A percentile compares a stretch with the other conserved stretches of the same genome.
phyloP scores from a whole-genome alignment of 225 moss, liverwort and hornwort species.

The Marchantia polymorpha region DNA sequence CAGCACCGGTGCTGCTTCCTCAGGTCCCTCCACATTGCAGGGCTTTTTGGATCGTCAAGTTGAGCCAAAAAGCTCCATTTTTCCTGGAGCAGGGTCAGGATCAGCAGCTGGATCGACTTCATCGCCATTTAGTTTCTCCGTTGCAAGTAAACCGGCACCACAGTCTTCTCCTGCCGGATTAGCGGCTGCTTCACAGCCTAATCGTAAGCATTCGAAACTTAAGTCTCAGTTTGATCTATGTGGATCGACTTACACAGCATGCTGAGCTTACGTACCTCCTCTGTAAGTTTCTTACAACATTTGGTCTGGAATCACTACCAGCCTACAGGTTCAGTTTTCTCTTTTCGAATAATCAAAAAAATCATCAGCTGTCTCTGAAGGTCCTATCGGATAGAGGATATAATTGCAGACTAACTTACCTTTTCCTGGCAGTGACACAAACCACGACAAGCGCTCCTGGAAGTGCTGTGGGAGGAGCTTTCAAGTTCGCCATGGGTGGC shows the following conservation, averaged over 20 bases:
- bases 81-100: slow-evolving; percentile 32
- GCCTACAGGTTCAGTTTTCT: too few relatives aligned
- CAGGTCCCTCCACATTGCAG: slow-evolving; percentile 26
- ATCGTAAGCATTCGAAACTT: not conserved
- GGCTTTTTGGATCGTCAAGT: too few relatives aligned
- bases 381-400: too few relatives aligned
- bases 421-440: slow-evolving; percentile 4
- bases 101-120: slow-evolving; percentile 31
- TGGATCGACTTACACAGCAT: not conserved
- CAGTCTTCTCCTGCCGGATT: slow-evolving; percentile 34
- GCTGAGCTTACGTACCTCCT: not conserved
- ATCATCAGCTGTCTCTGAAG: too few relatives aligned
- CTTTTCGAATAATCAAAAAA: too few relatives aligned
- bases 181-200: slow-evolving; percentile 33
- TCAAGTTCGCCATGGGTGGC: slow-evolving; percentile 51
- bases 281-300: not conserved
- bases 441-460: slow-evolving; percentile 33
- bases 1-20: slow-evolving; percentile 16
- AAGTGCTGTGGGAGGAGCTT: slow-evolving; percentile 38
- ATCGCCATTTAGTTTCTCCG: slow-evolving; percentile 49
- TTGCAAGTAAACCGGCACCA: slow-evolving; percentile 50
- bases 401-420: too few relatives aligned
- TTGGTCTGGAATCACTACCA: too few relatives aligned
- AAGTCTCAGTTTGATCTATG: not conserved
- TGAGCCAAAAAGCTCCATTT: slow-evolving; percentile 32